phyloP scores from a whole-genome alignment of 352 stramenopile species.

The Phytophthora europaea region DNA sequence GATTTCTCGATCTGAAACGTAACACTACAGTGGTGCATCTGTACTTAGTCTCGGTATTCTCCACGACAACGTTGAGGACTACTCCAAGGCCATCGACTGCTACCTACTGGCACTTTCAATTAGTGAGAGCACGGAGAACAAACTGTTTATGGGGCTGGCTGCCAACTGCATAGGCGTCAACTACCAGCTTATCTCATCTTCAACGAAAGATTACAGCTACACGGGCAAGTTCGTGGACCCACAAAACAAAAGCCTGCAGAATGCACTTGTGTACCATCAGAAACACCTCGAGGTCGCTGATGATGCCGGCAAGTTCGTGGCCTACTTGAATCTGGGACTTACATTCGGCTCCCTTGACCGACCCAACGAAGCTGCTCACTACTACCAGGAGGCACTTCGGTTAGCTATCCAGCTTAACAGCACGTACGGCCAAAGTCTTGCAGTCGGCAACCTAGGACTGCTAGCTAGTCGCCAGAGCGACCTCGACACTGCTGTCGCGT shows the following conservation, averaged over 20 bases:
- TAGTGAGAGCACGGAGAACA: conserved; percentile 84
- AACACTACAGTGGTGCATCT: neutral
- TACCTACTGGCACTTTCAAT: conserved; percentile 90
- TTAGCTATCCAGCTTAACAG: conserved; percentile 89
- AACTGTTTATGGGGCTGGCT: conserved; percentile 77
- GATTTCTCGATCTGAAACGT: neutral
- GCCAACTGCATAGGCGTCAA: conserved; percentile 92
- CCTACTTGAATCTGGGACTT: conserved; percentile 88
- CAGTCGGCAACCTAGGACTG: conserved; percentile 89
- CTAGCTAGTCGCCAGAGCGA: conserved; percentile 89
- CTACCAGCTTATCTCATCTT: conserved; percentile 82
- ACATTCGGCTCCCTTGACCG: conserved; percentile 74
- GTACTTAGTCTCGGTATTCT: conserved; percentile 76
- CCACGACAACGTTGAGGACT: conserved; percentile 90
- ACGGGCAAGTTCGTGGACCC: conserved; percentile 76
- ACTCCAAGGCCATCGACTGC: conserved; percentile 83
- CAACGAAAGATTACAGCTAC: conserved; percentile 72
- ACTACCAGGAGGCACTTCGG: conserved; percentile 90
- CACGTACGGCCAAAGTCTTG: conserved; percentile 86
- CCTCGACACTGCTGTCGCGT: conserved; percentile 77
- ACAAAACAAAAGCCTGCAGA: conserved; percentile 55
- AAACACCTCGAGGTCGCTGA: conserved; percentile 85
- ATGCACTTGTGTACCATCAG: conserved; percentile 70
- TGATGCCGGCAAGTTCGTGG: conserved; percentile 90
- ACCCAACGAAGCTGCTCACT: conserved; percentile 76